These are phyloP conservation scores for Lactarius deliciosus DNA, from an alignment of 768 basidiomycete species.

Conservation along the genomic window DNA sequence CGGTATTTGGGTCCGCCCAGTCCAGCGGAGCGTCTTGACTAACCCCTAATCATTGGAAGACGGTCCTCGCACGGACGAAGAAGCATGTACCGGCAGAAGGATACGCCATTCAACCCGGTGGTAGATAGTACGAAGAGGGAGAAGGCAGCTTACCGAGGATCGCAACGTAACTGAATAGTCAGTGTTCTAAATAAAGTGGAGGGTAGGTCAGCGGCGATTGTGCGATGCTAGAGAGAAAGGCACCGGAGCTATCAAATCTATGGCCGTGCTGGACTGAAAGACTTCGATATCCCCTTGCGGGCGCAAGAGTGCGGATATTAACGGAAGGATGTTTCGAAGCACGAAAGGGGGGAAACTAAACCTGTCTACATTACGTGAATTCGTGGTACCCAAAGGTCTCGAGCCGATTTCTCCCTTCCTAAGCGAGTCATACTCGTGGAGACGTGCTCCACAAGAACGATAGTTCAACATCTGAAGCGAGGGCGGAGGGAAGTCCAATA, in stretches of 20 bases:
- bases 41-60: constrained; percentile 7
- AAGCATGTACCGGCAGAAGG: neutral
- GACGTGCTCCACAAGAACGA: neutral
- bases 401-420: constrained; percentile 2
- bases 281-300: constrained; percentile 17
- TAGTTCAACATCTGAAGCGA: neutral
- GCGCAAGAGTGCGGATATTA: constrained; percentile 8
- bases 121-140: neutral
- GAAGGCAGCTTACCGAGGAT: neutral
- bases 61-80: neutral
- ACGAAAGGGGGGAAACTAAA: neutral
- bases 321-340: constrained; percentile 5
- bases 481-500: neutral
- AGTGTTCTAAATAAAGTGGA: neutral
- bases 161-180: neutral
- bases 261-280: neutral
- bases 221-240: neutral
- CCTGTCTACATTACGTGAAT: constrained; percentile 18
- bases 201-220: constrained; percentile 11
- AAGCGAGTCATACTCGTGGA: constrained; percentile 10
- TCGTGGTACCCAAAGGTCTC: constrained; percentile 6
- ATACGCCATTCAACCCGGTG: neutral
- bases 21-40: neutral
- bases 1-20: constrained; percentile 2
- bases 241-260: constrained; percentile 4